phyloP scores from a whole-genome alignment of 2,329 filamentous ascomycete species.

The Ramularia endophylla region DNA sequence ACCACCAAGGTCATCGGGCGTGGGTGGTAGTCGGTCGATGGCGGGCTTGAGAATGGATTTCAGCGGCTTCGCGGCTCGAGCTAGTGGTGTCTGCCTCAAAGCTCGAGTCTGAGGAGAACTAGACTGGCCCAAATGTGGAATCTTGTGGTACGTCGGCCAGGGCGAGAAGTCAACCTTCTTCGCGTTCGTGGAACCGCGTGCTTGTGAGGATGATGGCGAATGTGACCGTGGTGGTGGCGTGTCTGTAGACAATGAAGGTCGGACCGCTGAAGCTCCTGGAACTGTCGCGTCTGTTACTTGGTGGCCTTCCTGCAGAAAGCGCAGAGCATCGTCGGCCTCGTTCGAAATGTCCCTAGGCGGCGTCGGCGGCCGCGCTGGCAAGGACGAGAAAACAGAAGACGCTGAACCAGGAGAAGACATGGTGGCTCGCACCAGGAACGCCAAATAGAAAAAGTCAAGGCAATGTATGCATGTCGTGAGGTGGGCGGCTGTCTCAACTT shows the following conservation, averaged over 20 bases:
- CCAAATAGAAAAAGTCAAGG: constrained; percentile 3
- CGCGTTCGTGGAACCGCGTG: constrained; percentile 30
- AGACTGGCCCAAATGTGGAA: constrained; percentile 18
- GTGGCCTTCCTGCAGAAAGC: constrained; percentile 36
- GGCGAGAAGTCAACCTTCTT: constrained; percentile 61
- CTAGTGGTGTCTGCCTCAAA: constrained; percentile 32
- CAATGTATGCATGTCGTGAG: constrained; percentile 1
- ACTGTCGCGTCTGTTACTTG: constrained; percentile 13
- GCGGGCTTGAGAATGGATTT: constrained; percentile 78
- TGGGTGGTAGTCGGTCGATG: constrained; percentile 34
- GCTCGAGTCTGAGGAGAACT: constrained; percentile 38
- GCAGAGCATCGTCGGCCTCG: constrained; percentile 29
- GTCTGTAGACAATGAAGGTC: constrained; percentile 5
- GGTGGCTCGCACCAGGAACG: constrained; percentile 15
- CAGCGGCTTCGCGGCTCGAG: constrained; percentile 50
- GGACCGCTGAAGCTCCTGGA: not conserved
- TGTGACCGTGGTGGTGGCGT: constrained; percentile 14
- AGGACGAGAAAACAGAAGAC: constrained; percentile 36
- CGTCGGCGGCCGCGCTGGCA: constrained; percentile 51
- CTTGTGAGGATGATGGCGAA: constrained; percentile 28
- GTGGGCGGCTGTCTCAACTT: not conserved
- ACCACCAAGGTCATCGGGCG: constrained; percentile 30
- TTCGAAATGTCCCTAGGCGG: constrained; percentile 47
- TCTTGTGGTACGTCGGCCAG: constrained; percentile 46
- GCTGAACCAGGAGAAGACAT: constrained; percentile 15